phyloP scores from a whole-genome alignment of 495 filamentous ascomycete genomes.

The Acidomyces sp. region DNA sequence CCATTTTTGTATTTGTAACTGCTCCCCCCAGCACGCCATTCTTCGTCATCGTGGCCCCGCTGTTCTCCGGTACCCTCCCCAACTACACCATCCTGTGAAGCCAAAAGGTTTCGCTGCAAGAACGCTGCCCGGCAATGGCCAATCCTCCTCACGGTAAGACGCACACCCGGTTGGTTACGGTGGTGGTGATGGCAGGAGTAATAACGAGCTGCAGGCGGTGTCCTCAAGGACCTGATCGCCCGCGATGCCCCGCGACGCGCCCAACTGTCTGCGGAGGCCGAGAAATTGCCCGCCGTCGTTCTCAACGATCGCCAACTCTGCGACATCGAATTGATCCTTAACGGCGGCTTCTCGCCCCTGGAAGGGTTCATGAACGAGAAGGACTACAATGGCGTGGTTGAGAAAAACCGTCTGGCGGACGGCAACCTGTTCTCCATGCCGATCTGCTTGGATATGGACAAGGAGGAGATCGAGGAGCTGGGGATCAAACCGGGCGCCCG shows the following conservation, averaged over 20 bases:
- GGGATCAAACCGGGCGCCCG: slow-evolving; percentile 66
- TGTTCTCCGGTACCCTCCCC: too few species aligned
- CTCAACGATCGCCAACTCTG: slow-evolving; percentile 90
- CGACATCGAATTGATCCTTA: slow-evolving; percentile 91
- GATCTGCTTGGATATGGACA: slow-evolving; percentile 77
- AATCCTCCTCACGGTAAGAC: slow-evolving; percentile 65
- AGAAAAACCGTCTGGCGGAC: slow-evolving; percentile 68
- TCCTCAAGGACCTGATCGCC: slow-evolving; percentile 92
- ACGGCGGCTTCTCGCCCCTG: slow-evolving; percentile 89
- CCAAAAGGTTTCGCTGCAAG: too few species aligned
- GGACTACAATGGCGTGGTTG: slow-evolving; percentile 84
- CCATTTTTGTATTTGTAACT: too few species aligned
- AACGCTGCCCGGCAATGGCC: slow-evolving; percentile 50
- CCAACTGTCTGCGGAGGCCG: slow-evolving; percentile 69
- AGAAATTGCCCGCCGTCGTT: slow-evolving; percentile 69
- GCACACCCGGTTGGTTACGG: background rate
- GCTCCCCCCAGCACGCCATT: too few species aligned
- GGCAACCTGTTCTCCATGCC: slow-evolving; percentile 94
- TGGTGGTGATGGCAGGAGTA: background rate
- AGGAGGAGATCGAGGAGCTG: slow-evolving; percentile 55
- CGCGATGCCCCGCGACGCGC: slow-evolving; percentile 68
- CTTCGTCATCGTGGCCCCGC: too few species aligned
- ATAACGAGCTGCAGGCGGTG: slow-evolving; percentile 42
- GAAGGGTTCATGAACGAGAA: slow-evolving; percentile 97
- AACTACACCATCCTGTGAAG: too few species aligned